phyloP scores from a whole-genome alignment of 805 yeast genomes.

The Starmerella sirachaensis region DNA sequence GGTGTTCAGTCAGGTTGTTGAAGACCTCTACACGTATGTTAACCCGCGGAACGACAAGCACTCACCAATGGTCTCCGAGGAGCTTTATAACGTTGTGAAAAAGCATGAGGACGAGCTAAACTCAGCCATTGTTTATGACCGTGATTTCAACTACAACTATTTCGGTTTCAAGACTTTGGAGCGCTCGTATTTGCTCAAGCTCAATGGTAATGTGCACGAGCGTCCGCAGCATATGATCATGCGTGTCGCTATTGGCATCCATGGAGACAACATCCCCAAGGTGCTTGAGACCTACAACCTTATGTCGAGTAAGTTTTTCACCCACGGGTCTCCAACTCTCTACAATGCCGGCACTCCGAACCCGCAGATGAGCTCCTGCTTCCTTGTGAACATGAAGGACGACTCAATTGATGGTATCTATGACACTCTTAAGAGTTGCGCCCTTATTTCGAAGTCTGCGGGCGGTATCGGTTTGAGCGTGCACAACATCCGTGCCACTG shows the following conservation, averaged over 20 bases:
- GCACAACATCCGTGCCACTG: conserved; percentile 75
- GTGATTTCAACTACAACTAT: conserved; percentile 69
- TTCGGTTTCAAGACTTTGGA: conserved; percentile 90
- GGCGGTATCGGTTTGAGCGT: conserved; percentile 93
- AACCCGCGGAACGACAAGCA: conserved; percentile 67
- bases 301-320: conserved; percentile 79
- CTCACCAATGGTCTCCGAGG: conserved; percentile 60
- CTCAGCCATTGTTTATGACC: conserved; percentile 57
- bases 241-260: conserved; percentile 89
- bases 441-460: conserved; percentile 83
- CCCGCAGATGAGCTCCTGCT: conserved; percentile 84
- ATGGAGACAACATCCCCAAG: conserved; percentile 49
- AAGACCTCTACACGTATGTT: conserved; percentile 59
- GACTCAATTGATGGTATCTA: conserved; percentile 95
- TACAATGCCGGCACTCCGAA: conserved; percentile 86
- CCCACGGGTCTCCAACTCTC: conserved; percentile 91
- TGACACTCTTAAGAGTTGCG: conserved; percentile 76
- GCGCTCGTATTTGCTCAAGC: conserved; percentile 65
- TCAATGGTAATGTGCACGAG: conserved; percentile 60
- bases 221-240: conserved; percentile 83
- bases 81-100: conserved; percentile 50
- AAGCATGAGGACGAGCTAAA: conserved; percentile 55
- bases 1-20: conserved; percentile 66
- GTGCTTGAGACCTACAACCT: conserved; percentile 73
- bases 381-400: conserved; percentile 78